Base-by-base conservation (phyloP, 345 rosid species). In the Eucalyptus sp. region DNA sequence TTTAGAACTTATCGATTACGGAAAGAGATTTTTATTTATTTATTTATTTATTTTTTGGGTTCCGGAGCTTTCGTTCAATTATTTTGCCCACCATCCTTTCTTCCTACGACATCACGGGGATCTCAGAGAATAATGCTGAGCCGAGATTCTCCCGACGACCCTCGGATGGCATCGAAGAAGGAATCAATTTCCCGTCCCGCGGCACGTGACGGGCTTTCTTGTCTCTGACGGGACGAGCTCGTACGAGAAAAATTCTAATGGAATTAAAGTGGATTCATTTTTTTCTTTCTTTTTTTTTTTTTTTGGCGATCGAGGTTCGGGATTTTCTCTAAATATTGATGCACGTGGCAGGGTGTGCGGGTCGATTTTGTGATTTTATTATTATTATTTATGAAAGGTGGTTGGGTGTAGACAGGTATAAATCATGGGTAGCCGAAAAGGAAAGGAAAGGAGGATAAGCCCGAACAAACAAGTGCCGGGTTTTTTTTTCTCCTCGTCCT, bases 281-380 rank as follows among this genome's bases (percentile, higher is more conserved):
- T 51, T 3, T 7, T 51, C 1, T 51, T 50, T 17, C 5, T 17
- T 6, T 0, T 50, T 52, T 14, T 16, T 2, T 0, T 50, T 52
- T 64, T 64, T n/a, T 1, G 2, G 18, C 0, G 20, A 5, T n/a
- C 10, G 0, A n/a, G 37, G 31, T n/a, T 64, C 1, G 5, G 10
- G 10, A 64, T 64, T n/a, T 64, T 64, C 20, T n/a, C 41, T n/a
- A 13, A 64, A 29, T 1, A 3, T 29, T 20, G 3, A 14, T n/a
- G 76, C 76, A 13, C 5, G 76, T 13, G 76, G 76, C 8, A 10
- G 58, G 58, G 58, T 1, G 24, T 13, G 37, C 5, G 15, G 4
- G 9, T 4, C 31, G 37, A 64, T 14, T 64, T 29, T 13, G 4
- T 37, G 37, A 7, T 3, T 6, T 64, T n/a, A 7, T 64, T 18